Percentiles rank a stretch among this genome's conserved stretches.
phyloP scores from a whole-genome alignment of 1,284 basidiomycete species.

The Trichosporon inkin region DNA sequence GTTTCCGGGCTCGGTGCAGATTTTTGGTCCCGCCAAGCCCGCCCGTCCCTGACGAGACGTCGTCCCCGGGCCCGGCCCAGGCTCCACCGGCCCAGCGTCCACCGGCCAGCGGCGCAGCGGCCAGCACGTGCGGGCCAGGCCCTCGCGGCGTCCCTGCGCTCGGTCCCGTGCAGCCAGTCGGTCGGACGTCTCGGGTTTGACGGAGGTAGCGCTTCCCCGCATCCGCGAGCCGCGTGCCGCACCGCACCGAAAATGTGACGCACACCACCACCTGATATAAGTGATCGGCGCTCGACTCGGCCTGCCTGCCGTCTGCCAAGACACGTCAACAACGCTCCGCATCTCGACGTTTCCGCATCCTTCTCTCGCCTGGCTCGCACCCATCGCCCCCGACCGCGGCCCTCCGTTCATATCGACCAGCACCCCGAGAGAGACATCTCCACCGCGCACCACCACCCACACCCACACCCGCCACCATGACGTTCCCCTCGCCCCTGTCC shows the following conservation, averaged over 20 bases:
- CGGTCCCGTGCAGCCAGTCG: background rate
- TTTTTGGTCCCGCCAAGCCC: constrained; percentile 8
- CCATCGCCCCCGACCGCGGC: too few relatives aligned
- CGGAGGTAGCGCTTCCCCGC: background rate
- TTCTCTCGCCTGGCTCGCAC: too few relatives aligned
- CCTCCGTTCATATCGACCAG: background rate
- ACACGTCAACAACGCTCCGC: too few relatives aligned
- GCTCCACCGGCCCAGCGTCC: background rate
- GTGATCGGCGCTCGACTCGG: too few relatives aligned
- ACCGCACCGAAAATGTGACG: too few relatives aligned
- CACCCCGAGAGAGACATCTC: too few relatives aligned
- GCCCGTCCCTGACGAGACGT: background rate
- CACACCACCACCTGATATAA: too few relatives aligned
- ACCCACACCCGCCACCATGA: background rate
- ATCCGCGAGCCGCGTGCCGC: background rate
- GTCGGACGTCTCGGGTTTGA: constrained; percentile 7
- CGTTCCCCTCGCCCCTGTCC: background rate
- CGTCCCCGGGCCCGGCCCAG: constrained; percentile 5
- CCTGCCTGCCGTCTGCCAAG: too few relatives aligned
- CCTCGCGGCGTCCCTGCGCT: too few relatives aligned
- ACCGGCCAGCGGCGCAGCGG: background rate
- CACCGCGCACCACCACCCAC: background rate
- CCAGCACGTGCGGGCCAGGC: too few relatives aligned
- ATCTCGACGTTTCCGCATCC: too few relatives aligned
- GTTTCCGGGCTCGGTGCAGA: background rate